phyloP scores from a whole-genome alignment of 352 stramenopile species.

The Globisporangium solare region DNA sequence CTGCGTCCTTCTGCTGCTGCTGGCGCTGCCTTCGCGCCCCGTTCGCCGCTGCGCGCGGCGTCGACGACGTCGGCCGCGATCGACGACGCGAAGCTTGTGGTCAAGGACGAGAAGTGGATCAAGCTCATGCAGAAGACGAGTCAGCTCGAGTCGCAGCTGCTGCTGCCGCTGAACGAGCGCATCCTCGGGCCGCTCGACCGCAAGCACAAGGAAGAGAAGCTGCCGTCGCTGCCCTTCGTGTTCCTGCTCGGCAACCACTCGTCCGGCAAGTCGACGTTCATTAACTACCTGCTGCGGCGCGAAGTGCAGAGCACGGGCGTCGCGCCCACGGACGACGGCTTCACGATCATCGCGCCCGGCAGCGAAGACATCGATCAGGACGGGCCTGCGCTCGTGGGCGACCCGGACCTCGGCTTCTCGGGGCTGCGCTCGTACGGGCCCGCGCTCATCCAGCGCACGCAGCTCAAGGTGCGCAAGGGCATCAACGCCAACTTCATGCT shows the following conservation, averaged over 20 bases:
- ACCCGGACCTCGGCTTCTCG: conserved; percentile 98
- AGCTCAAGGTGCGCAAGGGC: conserved; percentile 96
- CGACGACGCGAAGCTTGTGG: conserved; percentile 19
- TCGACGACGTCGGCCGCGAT: conserved; percentile 22
- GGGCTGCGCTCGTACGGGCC: conserved; percentile 95
- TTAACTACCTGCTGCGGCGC: conserved; percentile 97
- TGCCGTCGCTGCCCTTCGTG: conserved; percentile 96
- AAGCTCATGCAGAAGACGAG: conserved; percentile 80
- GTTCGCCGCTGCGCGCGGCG: not conserved
- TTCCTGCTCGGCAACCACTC: conserved; percentile 99
- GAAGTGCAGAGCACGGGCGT: conserved; percentile 98
- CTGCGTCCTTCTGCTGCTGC: no score
- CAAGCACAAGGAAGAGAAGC: conserved; percentile 87
- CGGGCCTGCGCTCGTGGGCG: conserved; percentile 91
- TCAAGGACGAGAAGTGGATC: conserved; percentile 78
- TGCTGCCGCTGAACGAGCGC: conserved; percentile 83
- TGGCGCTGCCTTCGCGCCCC: no score
- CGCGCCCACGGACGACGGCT: conserved; percentile 98
- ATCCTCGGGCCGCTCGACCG: conserved; percentile 84
- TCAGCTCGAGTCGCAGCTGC: conserved; percentile 56
- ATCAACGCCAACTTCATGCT: conserved; percentile 97
- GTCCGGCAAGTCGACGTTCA: conserved; percentile 98
- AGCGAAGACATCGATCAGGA: conserved; percentile 96
- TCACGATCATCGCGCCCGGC: conserved; percentile 98
- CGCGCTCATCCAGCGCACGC: conserved; percentile 97